Evolutionary conservation across 1,284 basidiomycete genomes (phyloP), one percentile per base, ranked within the genome.

Genomic region (Volvariella volvacea): DNA sequence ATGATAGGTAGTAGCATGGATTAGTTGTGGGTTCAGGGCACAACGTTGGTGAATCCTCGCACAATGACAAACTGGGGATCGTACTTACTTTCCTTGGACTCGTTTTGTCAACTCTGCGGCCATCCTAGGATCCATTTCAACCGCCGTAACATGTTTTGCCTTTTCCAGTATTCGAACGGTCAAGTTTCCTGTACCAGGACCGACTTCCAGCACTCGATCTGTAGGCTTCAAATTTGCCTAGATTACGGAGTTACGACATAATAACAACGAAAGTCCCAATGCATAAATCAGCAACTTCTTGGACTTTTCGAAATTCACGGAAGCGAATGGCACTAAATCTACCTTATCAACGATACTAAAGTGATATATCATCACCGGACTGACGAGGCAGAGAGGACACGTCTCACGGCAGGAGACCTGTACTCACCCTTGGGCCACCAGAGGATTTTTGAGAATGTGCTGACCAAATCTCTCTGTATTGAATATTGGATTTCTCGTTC

Each of bases 61-160:
- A n/a, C n/a, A n/a, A n/a, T n/a, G n/a, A n/a, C n/a, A n/a, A n/a
- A n/a, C n/a, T n/a, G n/a, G n/a, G n/a, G n/a, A n/a, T n/a, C n/a
- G n/a, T n/a, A 85, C 92, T 72, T 64, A 96, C 94, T 88, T 98
- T 73, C 95, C 95, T 73, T 98, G 88, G 1, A 99, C 93, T 54
- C 96, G 86, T 66, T 99, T 99, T 47, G 89, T 89, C 45, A 99
- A 78, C 63, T 99, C 95, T 39, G 93, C 93, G 15, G 94, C 95
- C 95, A 99, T 98, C 31, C 96, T 83, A 52, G 96, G 96, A 62
- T 99, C 96, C 92, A 98, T 96, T 64, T 99, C 96, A 22, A 98
- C 83, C 1, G 93, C 95, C 0, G 88, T 90, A 22, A 91, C 84
- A 69, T 88, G 86, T 60, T 95, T 94, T 50, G 89, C 89, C 65